Evolutionary conservation across 768 basidiomycete species (phyloP).

Genomic region (Boletus edulis): DNA sequence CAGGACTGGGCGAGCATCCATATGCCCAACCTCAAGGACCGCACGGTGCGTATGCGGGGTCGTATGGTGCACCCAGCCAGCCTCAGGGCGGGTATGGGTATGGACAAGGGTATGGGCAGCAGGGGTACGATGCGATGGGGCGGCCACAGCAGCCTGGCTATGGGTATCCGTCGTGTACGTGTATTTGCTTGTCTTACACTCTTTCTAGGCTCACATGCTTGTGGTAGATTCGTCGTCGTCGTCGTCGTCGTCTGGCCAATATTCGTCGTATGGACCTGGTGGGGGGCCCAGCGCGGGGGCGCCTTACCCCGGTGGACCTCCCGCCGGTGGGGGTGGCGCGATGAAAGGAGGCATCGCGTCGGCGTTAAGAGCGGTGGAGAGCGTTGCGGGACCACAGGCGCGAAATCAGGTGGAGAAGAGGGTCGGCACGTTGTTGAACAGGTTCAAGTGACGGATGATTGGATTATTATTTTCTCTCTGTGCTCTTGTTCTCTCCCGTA

Average conservation of each 20-base stretch:
- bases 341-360: conserved; percentile 23
- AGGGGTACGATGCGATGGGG: not conserved
- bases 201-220: too few relatives aligned
- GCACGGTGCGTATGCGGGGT: not conserved
- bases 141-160: not conserved
- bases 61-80: too few relatives aligned
- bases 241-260: not conserved
- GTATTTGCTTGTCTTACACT: not conserved
- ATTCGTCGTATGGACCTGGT: conserved; percentile 9
- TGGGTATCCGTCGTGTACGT: conserved; percentile 42
- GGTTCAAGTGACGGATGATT: not conserved
- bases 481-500: too few relatives aligned
- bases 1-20: not conserved
- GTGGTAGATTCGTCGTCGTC: too few relatives aligned
- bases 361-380: conserved; percentile 53
- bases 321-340: not conserved
- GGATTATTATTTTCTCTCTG: too few relatives aligned
- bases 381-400: conserved; percentile 51
- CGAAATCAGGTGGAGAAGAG: conserved; percentile 47
- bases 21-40: not conserved
- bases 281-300: not conserved
- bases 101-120: not conserved
- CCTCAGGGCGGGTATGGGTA: not conserved
- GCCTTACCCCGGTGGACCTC: too few relatives aligned
- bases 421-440: conserved; percentile 27